Evolutionary conservation across 2,329 filamentous ascomycete genomes (phyloP), one percentile per base, ranked within the genome.

Genomic region (Colletotrichum trifolii): DNA sequence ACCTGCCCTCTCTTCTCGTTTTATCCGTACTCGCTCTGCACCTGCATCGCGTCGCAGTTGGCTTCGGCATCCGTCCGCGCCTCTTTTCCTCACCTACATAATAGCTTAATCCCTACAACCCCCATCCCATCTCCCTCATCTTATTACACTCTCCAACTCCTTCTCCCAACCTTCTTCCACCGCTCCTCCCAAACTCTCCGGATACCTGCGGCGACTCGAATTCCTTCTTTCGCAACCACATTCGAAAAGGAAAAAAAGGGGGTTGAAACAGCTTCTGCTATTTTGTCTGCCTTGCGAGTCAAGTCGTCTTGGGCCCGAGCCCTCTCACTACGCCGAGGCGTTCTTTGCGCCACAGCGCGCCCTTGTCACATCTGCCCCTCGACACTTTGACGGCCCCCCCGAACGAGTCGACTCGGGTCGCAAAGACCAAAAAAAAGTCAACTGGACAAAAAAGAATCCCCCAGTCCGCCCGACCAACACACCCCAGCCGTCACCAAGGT

Each of bases 271-370:
- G 42, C 52, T 25, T 46, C 62, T 67, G 46, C 64, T 65, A 65
- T 70, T 70, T 70, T 70, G 69, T 70, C 61, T 48, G 68, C 60
- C 53, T 61, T 61, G 56, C 62, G 60, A 64, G 61, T 50, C 64
- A 64, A 56, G 66, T 58, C 53, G 62, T 49, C 45, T 55, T 62
- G 66, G 66, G 66, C 66, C 62, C 49, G 57, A 66, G 66, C 66
- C 66, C 66, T 57, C 56, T 45, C 52, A 56, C 58, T 39, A 17
- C 69, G 63, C 64, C 60, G 57, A 69, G 69, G 69, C 68, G 69
- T 70, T 61, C 58, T 67, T 60, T 36, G 60, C 69, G 69, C 68
- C 55, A 56, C 66, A 66, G 69, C 67, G 56, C 58, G 53, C 54
- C 63, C 62, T 54, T 58, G 62, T 55, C 50, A 52, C 55, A 56